Conservation (phyloP, 257 asterid species). For the Marsdenia floribunda region DNA sequence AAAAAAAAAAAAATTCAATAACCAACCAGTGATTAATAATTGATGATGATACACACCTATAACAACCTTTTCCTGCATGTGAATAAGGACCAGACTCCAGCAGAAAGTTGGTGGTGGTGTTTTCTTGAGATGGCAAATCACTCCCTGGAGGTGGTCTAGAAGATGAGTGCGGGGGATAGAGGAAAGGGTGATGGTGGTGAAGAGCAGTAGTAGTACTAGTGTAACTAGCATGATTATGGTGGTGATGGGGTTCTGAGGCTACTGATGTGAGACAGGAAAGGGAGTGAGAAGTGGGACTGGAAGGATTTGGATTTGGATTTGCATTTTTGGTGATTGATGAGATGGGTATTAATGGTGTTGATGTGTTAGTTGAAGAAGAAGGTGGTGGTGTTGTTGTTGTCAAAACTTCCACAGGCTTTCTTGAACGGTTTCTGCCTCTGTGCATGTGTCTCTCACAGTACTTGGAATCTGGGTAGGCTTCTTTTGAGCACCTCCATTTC, state of each 20-base stretch:
- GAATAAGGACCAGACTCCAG: constrained; percentile 36
- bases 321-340: constrained; percentile 32
- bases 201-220: neutral
- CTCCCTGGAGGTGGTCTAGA: constrained; percentile 25
- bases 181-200: constrained; percentile 20
- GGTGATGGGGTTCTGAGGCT: constrained; percentile 6
- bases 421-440: constrained; percentile 99
- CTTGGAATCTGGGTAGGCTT: constrained; percentile 90
- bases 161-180: constrained; percentile 34
- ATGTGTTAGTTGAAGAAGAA: constrained; percentile 11
- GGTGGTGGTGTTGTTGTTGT: constrained; percentile 19
- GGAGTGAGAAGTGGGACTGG: constrained; percentile 18
- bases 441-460: constrained; percentile 99
- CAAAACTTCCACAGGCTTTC: constrained; percentile 97
- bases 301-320: neutral
- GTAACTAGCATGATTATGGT: neutral
- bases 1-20: neutral
- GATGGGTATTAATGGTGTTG: constrained; percentile 21
- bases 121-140: constrained; percentile 30
- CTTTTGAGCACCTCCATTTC: constrained; percentile 95
- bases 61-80: constrained; percentile 23
- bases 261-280: constrained; percentile 22
- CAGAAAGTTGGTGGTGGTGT: constrained; percentile 34
- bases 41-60: constrained; percentile 27
- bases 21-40: neutral